A percentile compares a stretch with the other conserved stretches of the same genome.
Conservation (phyloP, 345 rosid genomes). For the Firmiana major region DNA sequence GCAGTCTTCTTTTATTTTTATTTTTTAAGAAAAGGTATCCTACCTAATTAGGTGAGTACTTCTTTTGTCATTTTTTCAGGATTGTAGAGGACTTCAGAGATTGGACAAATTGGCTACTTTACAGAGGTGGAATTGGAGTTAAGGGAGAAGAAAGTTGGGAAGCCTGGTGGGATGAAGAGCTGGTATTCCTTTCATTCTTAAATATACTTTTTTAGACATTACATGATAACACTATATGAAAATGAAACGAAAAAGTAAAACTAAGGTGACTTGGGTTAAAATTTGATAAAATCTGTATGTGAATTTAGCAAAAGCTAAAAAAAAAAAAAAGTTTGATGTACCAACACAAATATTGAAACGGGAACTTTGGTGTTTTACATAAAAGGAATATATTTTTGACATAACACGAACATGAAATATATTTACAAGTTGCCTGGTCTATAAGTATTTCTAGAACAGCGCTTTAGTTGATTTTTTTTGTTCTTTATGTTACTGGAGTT, state of each 20-base stretch:
- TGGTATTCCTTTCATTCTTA: conserved; percentile 45
- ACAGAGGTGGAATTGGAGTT: conserved; percentile 98
- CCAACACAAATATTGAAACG: no score
- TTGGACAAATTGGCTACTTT: conserved; percentile 99
- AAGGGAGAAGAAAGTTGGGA: conserved; percentile 99
- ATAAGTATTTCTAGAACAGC: background rate
- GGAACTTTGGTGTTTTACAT: no score
- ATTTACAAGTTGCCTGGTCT: no score
- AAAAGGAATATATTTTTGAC: no score
- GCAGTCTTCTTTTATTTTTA: conserved; percentile 17
- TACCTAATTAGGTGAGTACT: conserved; percentile 8
- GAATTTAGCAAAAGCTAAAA: no score
- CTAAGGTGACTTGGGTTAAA: no score
- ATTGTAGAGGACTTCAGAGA: conserved; percentile 94
- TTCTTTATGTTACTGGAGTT: background rate
- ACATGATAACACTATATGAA: no score
- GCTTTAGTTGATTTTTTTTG: background rate
- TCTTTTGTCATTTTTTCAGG: conserved; percentile 38
- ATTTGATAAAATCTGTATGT: no score
- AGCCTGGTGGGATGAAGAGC: conserved; percentile 99
- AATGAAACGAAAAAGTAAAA: no score
- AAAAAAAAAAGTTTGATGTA: no score
- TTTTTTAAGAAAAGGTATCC: background rate
- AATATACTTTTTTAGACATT: background rate
- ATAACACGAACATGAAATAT: no score